Conservation (phyloP, 106 monocot genomes). For the Acorus calamus region DNA sequence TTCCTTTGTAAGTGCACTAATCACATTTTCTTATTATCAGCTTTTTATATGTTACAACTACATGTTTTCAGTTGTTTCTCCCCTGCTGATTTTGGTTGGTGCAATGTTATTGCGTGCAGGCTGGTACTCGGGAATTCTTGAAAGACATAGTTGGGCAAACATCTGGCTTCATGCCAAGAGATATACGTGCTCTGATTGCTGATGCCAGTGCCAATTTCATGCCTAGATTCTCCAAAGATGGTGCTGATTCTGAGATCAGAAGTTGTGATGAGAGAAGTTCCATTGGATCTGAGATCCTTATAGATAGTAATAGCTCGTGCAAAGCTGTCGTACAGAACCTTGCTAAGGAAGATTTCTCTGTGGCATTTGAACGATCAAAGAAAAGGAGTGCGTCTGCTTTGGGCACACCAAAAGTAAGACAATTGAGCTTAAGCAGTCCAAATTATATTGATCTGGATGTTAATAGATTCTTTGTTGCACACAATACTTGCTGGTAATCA, state of each 20-base stretch:
- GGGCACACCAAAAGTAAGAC: slow-evolving; percentile 85
- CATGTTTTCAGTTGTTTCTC: not conserved
- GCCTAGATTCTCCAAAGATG: slow-evolving; percentile 21
- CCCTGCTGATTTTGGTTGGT: not conserved
- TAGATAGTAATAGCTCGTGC: slow-evolving; percentile 8
- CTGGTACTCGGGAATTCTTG: slow-evolving; percentile 24
- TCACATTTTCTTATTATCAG: not conserved
- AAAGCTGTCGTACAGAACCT: slow-evolving; percentile 10
- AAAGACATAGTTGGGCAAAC: slow-evolving; percentile 70
- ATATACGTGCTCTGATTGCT: slow-evolving; percentile 68
- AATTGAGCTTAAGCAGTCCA: not conserved
- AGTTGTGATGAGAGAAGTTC: slow-evolving; percentile 13
- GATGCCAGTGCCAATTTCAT: slow-evolving; percentile 64
- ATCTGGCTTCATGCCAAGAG: slow-evolving; percentile 88
- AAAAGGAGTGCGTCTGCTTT: slow-evolving; percentile 84
- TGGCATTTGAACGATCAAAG: slow-evolving; percentile 78
- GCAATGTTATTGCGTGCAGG: slow-evolving; percentile 35
- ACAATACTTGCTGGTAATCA: no score
- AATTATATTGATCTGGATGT: not conserved
- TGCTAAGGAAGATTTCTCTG: slow-evolving; percentile 45
- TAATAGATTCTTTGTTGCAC: not conserved
- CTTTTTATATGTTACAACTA: slow-evolving; percentile 1
- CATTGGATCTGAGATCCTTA: not conserved
- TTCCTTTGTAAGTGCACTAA: slow-evolving; percentile 32
- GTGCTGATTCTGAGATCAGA: slow-evolving; percentile 3